Conservation (phyloP, 345 rosid species). For the Cardamine occulta region DNA sequence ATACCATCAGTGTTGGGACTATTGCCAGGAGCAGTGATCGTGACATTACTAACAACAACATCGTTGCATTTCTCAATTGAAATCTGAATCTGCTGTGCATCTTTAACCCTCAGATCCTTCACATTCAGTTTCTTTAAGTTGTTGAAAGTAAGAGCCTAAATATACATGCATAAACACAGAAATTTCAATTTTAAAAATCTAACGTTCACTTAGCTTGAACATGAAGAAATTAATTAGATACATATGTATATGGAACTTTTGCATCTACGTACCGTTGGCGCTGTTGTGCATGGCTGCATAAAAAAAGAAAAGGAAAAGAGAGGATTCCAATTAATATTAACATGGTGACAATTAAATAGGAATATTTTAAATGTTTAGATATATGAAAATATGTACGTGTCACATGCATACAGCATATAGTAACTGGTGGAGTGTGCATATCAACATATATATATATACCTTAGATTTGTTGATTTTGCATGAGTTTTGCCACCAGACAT, state of each 20-base stretch:
- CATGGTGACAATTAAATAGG: background rate
- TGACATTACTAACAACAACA: constrained; percentile 53
- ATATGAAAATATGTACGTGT: background rate
- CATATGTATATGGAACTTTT: background rate
- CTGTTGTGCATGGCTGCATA: constrained; percentile 82
- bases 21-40: constrained; percentile 55
- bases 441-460: constrained; percentile 35
- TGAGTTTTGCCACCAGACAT: constrained; percentile 89
- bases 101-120: constrained; percentile 54
- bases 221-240: constrained; percentile 45
- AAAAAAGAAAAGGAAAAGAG: constrained; percentile 20
- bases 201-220: constrained; percentile 48
- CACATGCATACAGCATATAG: background rate
- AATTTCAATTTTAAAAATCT: constrained; percentile 44
- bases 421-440: background rate
- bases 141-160: constrained; percentile 75
- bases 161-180: background rate
- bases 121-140: constrained; percentile 56
- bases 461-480: constrained; percentile 71
- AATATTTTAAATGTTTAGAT: background rate
- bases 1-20: constrained; percentile 98
- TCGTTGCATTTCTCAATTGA: constrained; percentile 56
- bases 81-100: constrained; percentile 78
- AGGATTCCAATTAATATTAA: background rate
- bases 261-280: constrained; percentile 71